Evolutionary conservation across 2,329 filamentous ascomycete species (phyloP).

Genomic region (Fusarium burgessii): DNA sequence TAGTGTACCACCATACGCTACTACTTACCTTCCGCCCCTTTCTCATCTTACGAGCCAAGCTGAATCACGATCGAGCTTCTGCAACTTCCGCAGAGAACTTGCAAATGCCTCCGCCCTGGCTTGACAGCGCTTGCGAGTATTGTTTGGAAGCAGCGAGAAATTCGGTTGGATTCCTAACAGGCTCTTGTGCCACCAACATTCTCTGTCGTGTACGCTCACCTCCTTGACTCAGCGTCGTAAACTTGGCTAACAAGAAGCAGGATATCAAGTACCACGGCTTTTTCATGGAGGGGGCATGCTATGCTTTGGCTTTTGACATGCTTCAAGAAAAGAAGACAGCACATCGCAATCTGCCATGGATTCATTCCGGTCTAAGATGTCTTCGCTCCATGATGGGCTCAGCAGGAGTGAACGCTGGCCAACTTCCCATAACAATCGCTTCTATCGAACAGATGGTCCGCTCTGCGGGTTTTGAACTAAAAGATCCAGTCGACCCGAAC

Average conservation of each 20-base stretch:
- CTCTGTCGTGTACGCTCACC: slow-evolving; percentile 52
- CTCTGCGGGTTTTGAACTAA: slow-evolving; percentile 45
- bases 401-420: slow-evolving; percentile 32
- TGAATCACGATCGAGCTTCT: slow-evolving; percentile 50
- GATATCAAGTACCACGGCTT: slow-evolving; percentile 59
- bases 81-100: slow-evolving; percentile 11
- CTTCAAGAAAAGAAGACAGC: slow-evolving; percentile 54
- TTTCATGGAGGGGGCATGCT: slow-evolving; percentile 57
- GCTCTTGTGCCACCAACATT: slow-evolving; percentile 55
- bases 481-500: slow-evolving; percentile 34
- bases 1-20: slow-evolving; percentile 59
- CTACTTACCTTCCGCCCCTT: slow-evolving; percentile 59
- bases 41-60: slow-evolving; percentile 57
- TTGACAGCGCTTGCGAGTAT: slow-evolving; percentile 58
- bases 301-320: slow-evolving; percentile 57
- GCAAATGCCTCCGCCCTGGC: slow-evolving; percentile 50
- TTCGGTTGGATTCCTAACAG: slow-evolving; percentile 55
- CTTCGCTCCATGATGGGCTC: slow-evolving; percentile 52
- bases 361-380: slow-evolving; percentile 53
- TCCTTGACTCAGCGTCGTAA: no score
- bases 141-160: slow-evolving; percentile 56
- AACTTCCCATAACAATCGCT: slow-evolving; percentile 42
- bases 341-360: slow-evolving; percentile 56
- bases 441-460: slow-evolving; percentile 49
- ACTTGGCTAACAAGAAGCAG: slow-evolving; percentile 42